Evolutionary conservation across 139 green algal species (phyloP).

Genomic region (Coccomyxa sp.): DNA sequence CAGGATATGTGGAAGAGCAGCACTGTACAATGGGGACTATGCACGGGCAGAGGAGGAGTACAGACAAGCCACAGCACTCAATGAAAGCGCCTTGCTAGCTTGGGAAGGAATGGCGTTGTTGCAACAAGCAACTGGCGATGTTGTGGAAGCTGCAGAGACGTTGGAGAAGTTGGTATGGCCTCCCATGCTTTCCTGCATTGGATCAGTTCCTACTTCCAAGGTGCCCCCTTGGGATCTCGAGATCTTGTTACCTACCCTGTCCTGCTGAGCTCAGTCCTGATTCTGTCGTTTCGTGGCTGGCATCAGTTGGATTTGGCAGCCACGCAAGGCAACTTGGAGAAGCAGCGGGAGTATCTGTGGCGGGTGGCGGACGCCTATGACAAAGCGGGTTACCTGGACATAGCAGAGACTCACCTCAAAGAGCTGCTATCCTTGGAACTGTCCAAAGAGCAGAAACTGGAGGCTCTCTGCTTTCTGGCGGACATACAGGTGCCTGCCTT

Average conservation of each 20-base stretch:
- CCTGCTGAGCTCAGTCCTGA: background rate
- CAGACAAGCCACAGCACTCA: conserved; percentile 1
- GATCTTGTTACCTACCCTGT: background rate
- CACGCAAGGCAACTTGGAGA: background rate
- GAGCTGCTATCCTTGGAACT: conserved; percentile 18
- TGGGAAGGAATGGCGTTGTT: conserved; percentile 29
- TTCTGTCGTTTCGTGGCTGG: background rate
- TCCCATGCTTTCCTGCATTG: background rate
- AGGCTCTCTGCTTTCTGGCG: conserved; percentile 30
- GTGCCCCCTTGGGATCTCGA: background rate
- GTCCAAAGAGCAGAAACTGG: conserved; percentile 21
- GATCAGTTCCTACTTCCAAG: background rate
- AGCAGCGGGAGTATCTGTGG: conserved; percentile 31
- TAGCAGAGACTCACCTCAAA: conserved; percentile 19
- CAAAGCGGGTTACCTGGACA: conserved; percentile 7
- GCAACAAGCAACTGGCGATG: conserved; percentile 22
- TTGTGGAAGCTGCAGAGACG: conserved; percentile 28
- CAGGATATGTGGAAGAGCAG: conserved; percentile 8
- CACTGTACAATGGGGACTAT: conserved; percentile 6
- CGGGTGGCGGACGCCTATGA: conserved; percentile 17
- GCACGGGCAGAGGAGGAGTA: conserved; percentile 1
- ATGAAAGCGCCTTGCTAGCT: conserved; percentile 1
- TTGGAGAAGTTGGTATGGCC: conserved; percentile 24
- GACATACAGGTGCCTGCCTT: conserved; percentile 24
- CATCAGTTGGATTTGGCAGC: conserved; percentile 15